These are phyloP conservation scores for Penicillium tannophilum DNA, from an alignment of 495 filamentous ascomycete species.

Conservation along the genomic window DNA sequence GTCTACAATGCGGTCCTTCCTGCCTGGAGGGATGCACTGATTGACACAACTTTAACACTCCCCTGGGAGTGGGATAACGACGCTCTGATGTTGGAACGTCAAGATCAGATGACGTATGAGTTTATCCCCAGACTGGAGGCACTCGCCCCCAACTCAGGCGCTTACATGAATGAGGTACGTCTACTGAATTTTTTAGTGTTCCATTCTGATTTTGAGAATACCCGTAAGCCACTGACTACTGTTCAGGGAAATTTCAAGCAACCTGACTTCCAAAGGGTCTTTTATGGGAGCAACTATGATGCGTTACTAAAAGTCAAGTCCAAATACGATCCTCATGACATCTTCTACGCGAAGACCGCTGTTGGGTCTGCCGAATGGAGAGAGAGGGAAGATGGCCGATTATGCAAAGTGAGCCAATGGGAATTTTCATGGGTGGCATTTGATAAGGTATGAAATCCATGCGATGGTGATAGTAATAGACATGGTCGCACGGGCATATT, in stretches of 20 bases:
- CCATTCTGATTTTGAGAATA: neutral
- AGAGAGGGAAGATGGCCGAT: conserved; percentile 30
- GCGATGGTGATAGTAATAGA: neutral
- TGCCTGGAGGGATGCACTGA: conserved; percentile 58
- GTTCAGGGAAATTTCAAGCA: conserved; percentile 45
- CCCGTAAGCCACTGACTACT: conserved; percentile 8
- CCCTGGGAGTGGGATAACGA: conserved; percentile 45
- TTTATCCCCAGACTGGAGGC: conserved; percentile 46
- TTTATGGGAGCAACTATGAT: conserved; percentile 53
- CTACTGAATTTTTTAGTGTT: neutral
- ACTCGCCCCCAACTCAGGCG: conserved; percentile 37
- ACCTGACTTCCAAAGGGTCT: conserved; percentile 51
- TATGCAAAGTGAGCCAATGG: conserved; percentile 30
- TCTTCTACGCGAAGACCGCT: conserved; percentile 61
- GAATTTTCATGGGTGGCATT: conserved; percentile 12
- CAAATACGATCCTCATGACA: conserved; percentile 56
- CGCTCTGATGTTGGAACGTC: conserved; percentile 37
- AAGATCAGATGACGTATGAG: conserved; percentile 41
- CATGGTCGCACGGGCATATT: neutral
- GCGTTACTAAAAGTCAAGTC: conserved; percentile 42
- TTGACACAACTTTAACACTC: conserved; percentile 41
- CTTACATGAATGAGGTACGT: conserved; percentile 44
- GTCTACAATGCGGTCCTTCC: conserved; percentile 58
- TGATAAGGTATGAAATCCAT: neutral
- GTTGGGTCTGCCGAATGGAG: conserved; percentile 64